These are phyloP conservation scores for Citropsis articulata DNA, from an alignment of 345 rosid species.

Conservation along the genomic window DNA sequence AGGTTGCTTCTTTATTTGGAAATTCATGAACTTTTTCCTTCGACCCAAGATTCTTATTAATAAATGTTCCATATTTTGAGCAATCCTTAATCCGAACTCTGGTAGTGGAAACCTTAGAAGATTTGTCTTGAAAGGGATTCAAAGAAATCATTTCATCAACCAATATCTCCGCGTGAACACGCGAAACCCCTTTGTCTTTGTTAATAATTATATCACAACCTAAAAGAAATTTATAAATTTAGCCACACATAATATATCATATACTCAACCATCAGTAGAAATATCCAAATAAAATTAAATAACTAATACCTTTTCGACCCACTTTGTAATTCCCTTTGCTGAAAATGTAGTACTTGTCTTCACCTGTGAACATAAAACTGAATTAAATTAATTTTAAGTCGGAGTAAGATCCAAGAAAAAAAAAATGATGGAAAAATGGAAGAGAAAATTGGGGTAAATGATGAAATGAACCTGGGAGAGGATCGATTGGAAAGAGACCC, in stretches of 20 bases:
- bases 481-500: constrained; percentile 70
- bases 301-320: constrained; percentile 67
- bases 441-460: background rate
- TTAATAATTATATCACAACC: constrained; percentile 81
- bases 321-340: constrained; percentile 58
- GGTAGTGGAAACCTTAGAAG: constrained; percentile 27
- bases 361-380: constrained; percentile 34
- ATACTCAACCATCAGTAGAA: background rate
- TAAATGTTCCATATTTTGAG: constrained; percentile 87
- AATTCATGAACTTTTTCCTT: constrained; percentile 64
- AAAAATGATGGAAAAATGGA: background rate
- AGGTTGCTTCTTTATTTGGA: constrained; percentile 52
- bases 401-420: background rate
- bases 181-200: constrained; percentile 86
- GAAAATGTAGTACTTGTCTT: constrained; percentile 65
- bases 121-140: constrained; percentile 21
- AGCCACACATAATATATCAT: background rate
- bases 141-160: constrained; percentile 50
- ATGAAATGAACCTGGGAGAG: constrained; percentile 49
- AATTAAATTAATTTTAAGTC: background rate
- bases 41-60: constrained; percentile 42
- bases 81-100: constrained; percentile 61
- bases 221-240: constrained; percentile 18
- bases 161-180: constrained; percentile 76
- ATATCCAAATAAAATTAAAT: background rate